Percentiles rank a stretch among this genome's conserved stretches.
Evolutionary conservation across 2,329 filamentous ascomycete genomes (phyloP).

Genomic region (Alternaria brassicicola): DNA sequence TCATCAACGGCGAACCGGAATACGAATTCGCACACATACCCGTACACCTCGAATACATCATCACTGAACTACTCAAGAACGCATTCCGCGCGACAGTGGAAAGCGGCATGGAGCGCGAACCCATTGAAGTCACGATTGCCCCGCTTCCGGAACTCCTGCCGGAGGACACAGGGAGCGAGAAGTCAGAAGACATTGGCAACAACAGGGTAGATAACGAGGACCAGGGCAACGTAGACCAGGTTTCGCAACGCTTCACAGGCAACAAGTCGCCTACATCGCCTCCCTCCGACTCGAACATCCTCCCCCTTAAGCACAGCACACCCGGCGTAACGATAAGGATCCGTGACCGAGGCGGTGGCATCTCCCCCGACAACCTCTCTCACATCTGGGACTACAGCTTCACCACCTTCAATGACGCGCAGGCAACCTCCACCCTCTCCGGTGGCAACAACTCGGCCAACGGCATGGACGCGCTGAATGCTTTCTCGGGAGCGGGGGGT

Average conservation of each 20-base stretch:
- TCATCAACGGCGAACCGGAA: slow-evolving; percentile 82
- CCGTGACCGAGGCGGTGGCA: slow-evolving; percentile 92
- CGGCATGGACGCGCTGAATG: slow-evolving; percentile 71
- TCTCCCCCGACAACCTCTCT: slow-evolving; percentile 79
- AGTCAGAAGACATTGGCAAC: slow-evolving; percentile 12
- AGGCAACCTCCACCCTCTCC: slow-evolving; percentile 54
- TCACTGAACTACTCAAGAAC: slow-evolving; percentile 96
- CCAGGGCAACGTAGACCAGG: slow-evolving; percentile 43
- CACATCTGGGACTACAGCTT: slow-evolving; percentile 98
- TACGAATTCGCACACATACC: slow-evolving; percentile 94
- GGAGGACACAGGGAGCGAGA: slow-evolving; percentile 21
- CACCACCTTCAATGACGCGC: slow-evolving; percentile 83
- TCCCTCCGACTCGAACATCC: slow-evolving; percentile 47
- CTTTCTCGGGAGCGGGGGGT: slow-evolving; percentile 73
- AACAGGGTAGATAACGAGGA: slow-evolving; percentile 33
- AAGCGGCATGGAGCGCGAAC: slow-evolving; percentile 75
- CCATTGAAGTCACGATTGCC: slow-evolving; percentile 91
- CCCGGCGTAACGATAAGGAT: slow-evolving; percentile 95
- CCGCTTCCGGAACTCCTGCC: slow-evolving; percentile 62
- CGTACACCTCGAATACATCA: slow-evolving; percentile 95
- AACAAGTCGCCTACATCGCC: slow-evolving; percentile 23
- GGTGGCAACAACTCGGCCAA: slow-evolving; percentile 40
- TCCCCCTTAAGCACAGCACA: slow-evolving; percentile 57
- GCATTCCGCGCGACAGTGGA: slow-evolving; percentile 94
- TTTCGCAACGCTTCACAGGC: slow-evolving; percentile 40